These are phyloP conservation scores for Dictyostelium brefeldianum DNA, from an alignment of 78 protist genomes.

Conservation along the genomic window DNA sequence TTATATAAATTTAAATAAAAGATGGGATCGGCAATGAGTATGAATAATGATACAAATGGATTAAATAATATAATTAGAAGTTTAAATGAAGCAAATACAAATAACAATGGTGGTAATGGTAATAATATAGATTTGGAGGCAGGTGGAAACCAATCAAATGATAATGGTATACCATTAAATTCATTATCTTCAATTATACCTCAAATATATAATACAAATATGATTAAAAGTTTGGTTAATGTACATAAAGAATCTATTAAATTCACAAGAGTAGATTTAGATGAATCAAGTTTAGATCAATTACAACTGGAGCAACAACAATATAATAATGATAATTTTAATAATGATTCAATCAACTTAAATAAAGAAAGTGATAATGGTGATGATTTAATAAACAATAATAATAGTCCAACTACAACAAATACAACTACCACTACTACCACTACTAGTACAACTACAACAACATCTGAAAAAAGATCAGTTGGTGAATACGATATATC, in stretches of 20 bases:
- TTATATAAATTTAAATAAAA: background rate
- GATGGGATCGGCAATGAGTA: constrained; percentile 7
- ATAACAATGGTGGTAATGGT: background rate
- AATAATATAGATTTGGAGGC: background rate
- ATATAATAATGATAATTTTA: background rate
- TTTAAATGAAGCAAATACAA: background rate
- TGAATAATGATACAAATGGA: constrained; percentile 3
- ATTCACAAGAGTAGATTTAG: constrained; percentile 13
- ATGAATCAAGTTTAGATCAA: background rate
- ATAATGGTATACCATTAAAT: background rate
- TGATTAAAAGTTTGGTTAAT: constrained; percentile 13
- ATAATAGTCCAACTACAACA: background rate
- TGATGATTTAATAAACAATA: background rate
- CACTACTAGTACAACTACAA: constrained; percentile 47
- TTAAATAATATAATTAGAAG: constrained; percentile 5
- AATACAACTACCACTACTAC: background rate
- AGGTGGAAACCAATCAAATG: background rate
- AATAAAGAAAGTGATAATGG: background rate
- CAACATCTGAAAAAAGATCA: constrained; percentile 5
- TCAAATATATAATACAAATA: constrained; percentile 37
- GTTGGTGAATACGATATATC: constrained; percentile 48
- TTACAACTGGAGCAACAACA: background rate
- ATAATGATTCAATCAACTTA: background rate
- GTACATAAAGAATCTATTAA: constrained; percentile 35
- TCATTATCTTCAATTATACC: constrained; percentile 55